Evolutionary conservation across 2,329 filamentous ascomycete genomes (phyloP).

Genomic region (Aspergillus cejpii): DNA sequence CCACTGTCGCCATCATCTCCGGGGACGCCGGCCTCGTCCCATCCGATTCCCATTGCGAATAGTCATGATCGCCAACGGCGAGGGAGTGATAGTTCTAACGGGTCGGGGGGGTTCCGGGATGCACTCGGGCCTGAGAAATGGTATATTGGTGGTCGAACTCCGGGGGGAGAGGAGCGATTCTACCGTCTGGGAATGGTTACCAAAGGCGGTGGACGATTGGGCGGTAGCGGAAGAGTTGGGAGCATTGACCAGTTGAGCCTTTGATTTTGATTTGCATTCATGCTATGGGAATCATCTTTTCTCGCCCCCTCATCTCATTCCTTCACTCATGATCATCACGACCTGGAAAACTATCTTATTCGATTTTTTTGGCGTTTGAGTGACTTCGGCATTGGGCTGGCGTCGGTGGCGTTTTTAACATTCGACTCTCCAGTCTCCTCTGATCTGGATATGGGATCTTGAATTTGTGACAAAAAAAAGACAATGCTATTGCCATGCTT

Average conservation of each 20-base stretch:
- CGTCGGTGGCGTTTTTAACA: conserved; percentile 3
- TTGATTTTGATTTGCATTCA: conserved; percentile 20
- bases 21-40: conserved; percentile 26
- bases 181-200: conserved; percentile 46
- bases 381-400: conserved; percentile 2
- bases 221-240: conserved; percentile 38
- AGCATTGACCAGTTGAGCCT: conserved; percentile 47
- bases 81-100: conserved; percentile 44
- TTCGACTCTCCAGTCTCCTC: too few species aligned
- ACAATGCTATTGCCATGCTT: not conserved
- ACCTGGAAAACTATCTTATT: not conserved
- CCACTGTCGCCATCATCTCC: conserved; percentile 25
- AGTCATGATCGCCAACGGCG: conserved; percentile 38
- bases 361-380: not conserved
- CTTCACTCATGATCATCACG: not conserved
- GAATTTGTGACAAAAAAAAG: not conserved
- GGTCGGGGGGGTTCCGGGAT: conserved; percentile 45
- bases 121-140: conserved; percentile 45
- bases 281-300: too few species aligned
- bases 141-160: conserved; percentile 46
- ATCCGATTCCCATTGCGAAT: conserved; percentile 35
- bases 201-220: conserved; percentile 38
- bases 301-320: not conserved
- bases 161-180: conserved; percentile 44
- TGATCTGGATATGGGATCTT: too few species aligned